Conservation (phyloP, 2,329 filamentous ascomycete genomes). For the Ascochyta fabae region DNA sequence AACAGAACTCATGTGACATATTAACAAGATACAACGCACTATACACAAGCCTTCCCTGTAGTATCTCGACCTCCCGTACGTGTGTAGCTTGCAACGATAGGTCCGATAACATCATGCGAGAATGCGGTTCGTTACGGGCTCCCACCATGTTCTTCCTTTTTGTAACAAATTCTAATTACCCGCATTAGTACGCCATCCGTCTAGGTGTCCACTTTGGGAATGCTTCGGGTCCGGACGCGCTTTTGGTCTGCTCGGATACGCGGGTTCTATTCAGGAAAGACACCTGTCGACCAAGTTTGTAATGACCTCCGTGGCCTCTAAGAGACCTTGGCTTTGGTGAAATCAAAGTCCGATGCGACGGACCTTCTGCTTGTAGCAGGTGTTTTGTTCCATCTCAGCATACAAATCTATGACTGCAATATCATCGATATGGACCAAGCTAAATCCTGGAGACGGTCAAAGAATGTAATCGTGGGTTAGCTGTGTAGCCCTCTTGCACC, state of each 20-base stretch:
- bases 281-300: no score
- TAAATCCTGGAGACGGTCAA: neutral
- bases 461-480: neutral
- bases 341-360: neutral
- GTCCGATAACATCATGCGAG: constrained; percentile 1
- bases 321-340: neutral
- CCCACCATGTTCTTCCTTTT: neutral
- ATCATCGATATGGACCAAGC: neutral
- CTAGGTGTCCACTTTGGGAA: neutral
- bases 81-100: constrained; percentile 6
- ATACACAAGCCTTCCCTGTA: neutral
- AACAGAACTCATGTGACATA: neutral
- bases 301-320: neutral
- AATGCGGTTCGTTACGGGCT: neutral
- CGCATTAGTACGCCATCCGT: constrained; percentile 8
- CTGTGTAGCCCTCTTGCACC: no score
- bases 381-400: neutral
- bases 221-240: constrained; percentile 1
- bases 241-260: neutral
- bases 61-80: neutral
- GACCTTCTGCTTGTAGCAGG: neutral
- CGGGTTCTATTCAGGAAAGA: neutral
- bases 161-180: neutral
- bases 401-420: neutral
- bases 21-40: neutral